Percentiles rank a stretch among this genome's conserved stretches.
Conservation (phyloP, 345 rosid species). For the Salix udensis region DNA sequence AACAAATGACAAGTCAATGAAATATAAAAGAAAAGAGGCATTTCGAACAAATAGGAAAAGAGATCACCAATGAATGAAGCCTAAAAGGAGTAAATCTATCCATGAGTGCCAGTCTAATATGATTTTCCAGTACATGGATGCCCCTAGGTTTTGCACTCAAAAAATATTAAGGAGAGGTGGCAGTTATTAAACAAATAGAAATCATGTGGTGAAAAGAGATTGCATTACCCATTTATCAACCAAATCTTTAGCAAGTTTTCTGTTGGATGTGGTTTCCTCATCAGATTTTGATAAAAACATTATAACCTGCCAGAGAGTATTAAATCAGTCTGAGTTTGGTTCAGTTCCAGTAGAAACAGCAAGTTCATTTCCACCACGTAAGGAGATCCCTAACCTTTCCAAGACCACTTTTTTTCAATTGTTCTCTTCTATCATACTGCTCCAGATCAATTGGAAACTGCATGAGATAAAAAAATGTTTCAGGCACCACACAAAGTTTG, state of each 20-base stretch:
- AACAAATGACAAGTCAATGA: not conserved
- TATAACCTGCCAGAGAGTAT: constrained; percentile 59
- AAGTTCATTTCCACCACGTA: not conserved
- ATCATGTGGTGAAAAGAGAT: not conserved
- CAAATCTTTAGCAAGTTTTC: constrained; percentile 93
- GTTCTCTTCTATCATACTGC: constrained; percentile 91
- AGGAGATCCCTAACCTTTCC: constrained; percentile 64
- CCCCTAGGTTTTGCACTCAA: not conserved
- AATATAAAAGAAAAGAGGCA: not conserved
- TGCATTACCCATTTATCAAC: constrained; percentile 93
- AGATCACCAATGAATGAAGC: not conserved
- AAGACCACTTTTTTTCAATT: constrained; percentile 89
- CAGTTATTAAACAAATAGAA: not conserved
- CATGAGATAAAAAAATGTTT: constrained; percentile 23
- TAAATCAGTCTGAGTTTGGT: not conserved
- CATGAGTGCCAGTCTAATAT: not conserved
- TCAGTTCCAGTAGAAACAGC: not conserved
- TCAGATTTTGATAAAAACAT: constrained; percentile 97
- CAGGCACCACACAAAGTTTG: constrained; percentile 6
- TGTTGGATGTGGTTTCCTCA: constrained; percentile 90
- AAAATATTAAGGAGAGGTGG: not conserved
- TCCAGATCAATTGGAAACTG: constrained; percentile 94
- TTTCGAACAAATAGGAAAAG: not conserved
- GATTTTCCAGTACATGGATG: not conserved
- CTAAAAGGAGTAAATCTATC: not conserved